These are phyloP conservation scores for Suhomyces yuchorum DNA, from an alignment of 1,139 yeast species.

Conservation along the genomic window DNA sequence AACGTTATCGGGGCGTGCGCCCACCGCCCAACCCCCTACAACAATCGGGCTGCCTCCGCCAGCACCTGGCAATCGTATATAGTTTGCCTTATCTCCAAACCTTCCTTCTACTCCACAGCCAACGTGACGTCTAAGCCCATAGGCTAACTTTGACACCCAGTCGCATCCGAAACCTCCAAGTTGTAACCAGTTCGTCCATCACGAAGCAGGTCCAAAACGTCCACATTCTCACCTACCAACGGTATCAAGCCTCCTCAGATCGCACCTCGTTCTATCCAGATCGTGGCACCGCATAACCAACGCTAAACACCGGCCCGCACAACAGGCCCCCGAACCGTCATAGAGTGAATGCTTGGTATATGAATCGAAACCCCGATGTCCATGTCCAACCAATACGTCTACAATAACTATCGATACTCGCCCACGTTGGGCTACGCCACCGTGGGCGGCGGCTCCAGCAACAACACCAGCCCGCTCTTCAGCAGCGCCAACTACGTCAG, in stretches of 20 bases:
- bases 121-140: background rate
- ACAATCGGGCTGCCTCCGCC: constrained; percentile 9
- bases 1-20: constrained; percentile 12
- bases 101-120: background rate
- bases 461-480: constrained; percentile 34
- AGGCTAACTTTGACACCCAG: background rate
- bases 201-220: background rate
- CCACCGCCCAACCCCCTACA: constrained; percentile 13
- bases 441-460: constrained; percentile 13
- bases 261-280: background rate
- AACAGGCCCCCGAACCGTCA: background rate
- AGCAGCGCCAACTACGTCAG: constrained; percentile 26
- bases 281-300: background rate
- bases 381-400: constrained; percentile 42
- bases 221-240: background rate
- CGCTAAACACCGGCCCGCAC: background rate
- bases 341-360: constrained; percentile 1
- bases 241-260: background rate
- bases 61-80: constrained; percentile 7
- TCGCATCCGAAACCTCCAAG: background rate
- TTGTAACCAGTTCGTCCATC: background rate
- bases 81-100: constrained; percentile 1
- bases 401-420: constrained; percentile 39
- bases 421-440: constrained; percentile 30
- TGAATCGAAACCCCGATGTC: background rate